A percentile compares a stretch with the other conserved stretches of the same genome.
These are phyloP conservation scores for Scheffersomyces ergatensis DNA, from an alignment of 805 yeast species.

Conservation along the genomic window DNA sequence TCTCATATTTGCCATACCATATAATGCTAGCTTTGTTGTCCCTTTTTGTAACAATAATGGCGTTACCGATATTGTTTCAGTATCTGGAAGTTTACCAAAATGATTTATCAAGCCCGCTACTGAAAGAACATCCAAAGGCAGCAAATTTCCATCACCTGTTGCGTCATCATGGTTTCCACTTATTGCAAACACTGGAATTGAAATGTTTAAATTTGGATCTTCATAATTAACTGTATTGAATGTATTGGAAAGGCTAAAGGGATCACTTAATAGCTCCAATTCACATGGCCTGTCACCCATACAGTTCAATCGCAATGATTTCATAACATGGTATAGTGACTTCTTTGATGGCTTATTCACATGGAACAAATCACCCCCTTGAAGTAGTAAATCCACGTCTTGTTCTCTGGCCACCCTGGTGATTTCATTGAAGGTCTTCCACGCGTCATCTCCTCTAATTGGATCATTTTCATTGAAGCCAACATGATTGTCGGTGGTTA, in stretches of 20 bases:
- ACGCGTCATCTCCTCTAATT: slow-evolving; percentile 84
- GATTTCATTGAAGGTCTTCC: slow-evolving; percentile 84
- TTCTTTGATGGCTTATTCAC: slow-evolving; percentile 85
- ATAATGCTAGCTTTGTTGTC: slow-evolving; percentile 73
- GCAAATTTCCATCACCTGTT: slow-evolving; percentile 76
- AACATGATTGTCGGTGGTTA: slow-evolving; percentile 96
- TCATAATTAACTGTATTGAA: slow-evolving; percentile 78
- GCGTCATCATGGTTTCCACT: slow-evolving; percentile 98
- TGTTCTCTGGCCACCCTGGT: slow-evolving; percentile 63
- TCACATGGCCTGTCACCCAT: slow-evolving; percentile 88
- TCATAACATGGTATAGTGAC: slow-evolving; percentile 79
- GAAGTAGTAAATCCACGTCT: slow-evolving; percentile 85
- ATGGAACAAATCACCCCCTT: slow-evolving; percentile 93
- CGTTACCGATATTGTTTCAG: slow-evolving; percentile 67
- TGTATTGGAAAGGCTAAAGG: slow-evolving; percentile 60
- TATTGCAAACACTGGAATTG: slow-evolving; percentile 88
- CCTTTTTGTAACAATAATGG: slow-evolving; percentile 88
- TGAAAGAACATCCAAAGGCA: slow-evolving; percentile 82
- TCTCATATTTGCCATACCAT: slow-evolving; percentile 84
- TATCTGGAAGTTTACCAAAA: slow-evolving; percentile 78
- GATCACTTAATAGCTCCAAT: slow-evolving; percentile 78
- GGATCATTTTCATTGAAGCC: slow-evolving; percentile 91
- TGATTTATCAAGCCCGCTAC: slow-evolving; percentile 84
- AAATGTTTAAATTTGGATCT: slow-evolving; percentile 85
- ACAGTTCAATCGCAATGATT: slow-evolving; percentile 66